Conservation (phyloP, 1,284 basidiomycete species). For the Papiliotrema flavescens region DNA sequence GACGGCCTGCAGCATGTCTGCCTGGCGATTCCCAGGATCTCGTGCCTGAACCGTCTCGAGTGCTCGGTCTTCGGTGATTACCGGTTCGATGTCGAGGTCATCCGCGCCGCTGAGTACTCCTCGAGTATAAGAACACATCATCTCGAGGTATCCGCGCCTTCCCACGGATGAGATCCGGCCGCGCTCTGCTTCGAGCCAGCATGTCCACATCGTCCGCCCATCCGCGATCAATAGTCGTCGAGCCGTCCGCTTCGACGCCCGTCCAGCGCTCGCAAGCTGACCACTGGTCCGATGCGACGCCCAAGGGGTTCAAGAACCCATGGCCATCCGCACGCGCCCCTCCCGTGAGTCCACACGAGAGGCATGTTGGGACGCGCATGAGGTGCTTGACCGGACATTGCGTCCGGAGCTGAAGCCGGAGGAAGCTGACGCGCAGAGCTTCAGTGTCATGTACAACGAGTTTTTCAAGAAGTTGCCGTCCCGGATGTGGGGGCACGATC, state of each 20-base stretch:
- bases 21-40: no score
- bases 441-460: background rate
- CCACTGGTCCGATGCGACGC: background rate
- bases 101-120: no score
- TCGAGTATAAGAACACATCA: no score
- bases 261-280: background rate
- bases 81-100: no score
- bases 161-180: background rate
- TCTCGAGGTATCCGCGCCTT: no score
- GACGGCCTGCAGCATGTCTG: no score
- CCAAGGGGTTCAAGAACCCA: conserved; percentile 3
- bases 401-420: no score
- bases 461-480: background rate
- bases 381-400: no score
- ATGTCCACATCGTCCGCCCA: background rate
- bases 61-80: no score
- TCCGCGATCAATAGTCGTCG: background rate
- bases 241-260: background rate
- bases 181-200: background rate
- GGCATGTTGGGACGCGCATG: no score
- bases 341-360: background rate
- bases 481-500: conserved; percentile 1
- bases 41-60: no score
- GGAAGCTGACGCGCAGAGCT: no score
- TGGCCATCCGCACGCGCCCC: background rate